These are phyloP conservation scores for Medicago ruthenica DNA, from an alignment of 306 rosid species.

Conservation along the genomic window DNA sequence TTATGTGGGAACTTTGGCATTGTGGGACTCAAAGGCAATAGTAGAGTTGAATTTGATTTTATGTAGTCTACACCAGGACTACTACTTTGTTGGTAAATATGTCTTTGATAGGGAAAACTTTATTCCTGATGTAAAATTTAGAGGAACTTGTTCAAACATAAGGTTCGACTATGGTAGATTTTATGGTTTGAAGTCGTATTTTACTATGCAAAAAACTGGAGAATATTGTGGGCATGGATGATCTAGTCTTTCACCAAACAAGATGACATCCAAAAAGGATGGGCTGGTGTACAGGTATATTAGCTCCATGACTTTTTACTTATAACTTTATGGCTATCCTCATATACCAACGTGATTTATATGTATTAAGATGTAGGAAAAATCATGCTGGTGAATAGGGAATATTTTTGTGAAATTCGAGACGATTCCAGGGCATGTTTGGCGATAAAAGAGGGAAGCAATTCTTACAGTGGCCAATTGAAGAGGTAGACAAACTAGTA, in stretches of 20 bases:
- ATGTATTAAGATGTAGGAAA: no score
- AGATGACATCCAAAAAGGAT: conserved; percentile 48
- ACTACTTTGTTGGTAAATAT: conserved; percentile 59
- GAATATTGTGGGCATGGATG: conserved; percentile 54
- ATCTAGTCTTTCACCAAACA: conserved; percentile 40
- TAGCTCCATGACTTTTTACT: conserved; percentile 15
- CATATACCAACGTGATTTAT: no score
- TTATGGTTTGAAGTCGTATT: conserved; percentile 59
- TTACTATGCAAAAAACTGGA: conserved; percentile 52
- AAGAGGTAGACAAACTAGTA: neutral
- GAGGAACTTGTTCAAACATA: conserved; percentile 44
- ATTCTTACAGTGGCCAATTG: conserved; percentile 30
- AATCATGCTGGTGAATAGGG: no score
- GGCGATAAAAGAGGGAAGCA: conserved; percentile 56
- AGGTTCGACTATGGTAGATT: conserved; percentile 43
- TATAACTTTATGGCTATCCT: neutral
- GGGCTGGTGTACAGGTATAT: conserved; percentile 60
- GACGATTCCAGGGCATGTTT: conserved; percentile 63
- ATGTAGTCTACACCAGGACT: conserved; percentile 33
- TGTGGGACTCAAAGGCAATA: no score
- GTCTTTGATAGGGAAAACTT: conserved; percentile 43
- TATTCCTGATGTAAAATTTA: conserved; percentile 43
- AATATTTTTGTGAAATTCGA: conserved; percentile 28
- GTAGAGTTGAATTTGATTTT: no score
- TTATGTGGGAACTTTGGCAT: no score